Evolutionary conservation across 2,329 filamentous ascomycete genomes (phyloP), one percentile per base, ranked within the genome.

Genomic region (Penicillium vulpinum): DNA sequence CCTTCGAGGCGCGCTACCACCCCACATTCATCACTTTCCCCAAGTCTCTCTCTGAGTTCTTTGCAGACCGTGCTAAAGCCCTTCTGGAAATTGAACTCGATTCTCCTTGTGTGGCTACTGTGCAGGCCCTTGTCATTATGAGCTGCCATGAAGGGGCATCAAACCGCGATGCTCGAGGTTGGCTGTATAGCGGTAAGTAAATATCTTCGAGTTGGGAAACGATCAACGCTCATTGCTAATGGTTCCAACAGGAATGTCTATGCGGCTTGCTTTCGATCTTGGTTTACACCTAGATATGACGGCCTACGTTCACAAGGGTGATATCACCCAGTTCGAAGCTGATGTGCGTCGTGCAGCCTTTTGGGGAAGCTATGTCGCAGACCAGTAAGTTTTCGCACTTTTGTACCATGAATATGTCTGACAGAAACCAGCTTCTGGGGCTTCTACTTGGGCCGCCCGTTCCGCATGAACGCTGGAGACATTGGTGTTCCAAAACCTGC

Each of bases 41-140:
- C 38, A 68, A 75, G 26, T 73, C 67, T 1, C 54, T 72, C 3
- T 67, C 71, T 1, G 72, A 75, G 21, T 75, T 73, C 38, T 74
- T 75, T 47, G 75, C 75, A 8, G 74, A 77, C 40, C 67, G 78
- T 26, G 74, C 77, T 1, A 80, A 80, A 56, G 71, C 73, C 7
- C 68, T 79, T 5, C 61, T 81, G 9, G 78, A 81, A 38, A 74
- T 80, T 5, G 78, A 81, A 56, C 64, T 81, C 15, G 79, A 81
- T 54, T 75, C 70, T 26, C 79, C 79, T 1, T 77, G 73, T 41
- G 70, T 81, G n/a, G 77, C 79, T 5, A 81, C 78, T 4, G 75
- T 78, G 8, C 79, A 81, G 52, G 76, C 78, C 2, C 68, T 81
- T 40, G 73, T 78, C 2, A 70, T 81, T 16, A 66, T 81, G 45